These are phyloP conservation scores for Colletotrichum spinosum DNA, from an alignment of 2,329 filamentous ascomycete genomes.

Conservation along the genomic window DNA sequence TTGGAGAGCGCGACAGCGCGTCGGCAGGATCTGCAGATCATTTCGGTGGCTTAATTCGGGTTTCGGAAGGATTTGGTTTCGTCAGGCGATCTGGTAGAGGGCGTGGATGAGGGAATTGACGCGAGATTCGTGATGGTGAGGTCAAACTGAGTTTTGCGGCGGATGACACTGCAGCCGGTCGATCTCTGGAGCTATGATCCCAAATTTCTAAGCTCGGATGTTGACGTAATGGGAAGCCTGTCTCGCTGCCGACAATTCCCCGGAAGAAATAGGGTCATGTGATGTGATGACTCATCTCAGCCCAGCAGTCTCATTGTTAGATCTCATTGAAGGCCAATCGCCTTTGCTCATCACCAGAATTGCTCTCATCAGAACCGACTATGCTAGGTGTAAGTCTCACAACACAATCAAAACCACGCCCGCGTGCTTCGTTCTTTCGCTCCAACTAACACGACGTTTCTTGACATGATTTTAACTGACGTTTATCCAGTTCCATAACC, in stretches of 20 bases:
- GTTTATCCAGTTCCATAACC: too few relatives aligned
- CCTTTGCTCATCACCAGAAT: too few relatives aligned
- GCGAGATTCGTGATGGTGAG: neutral
- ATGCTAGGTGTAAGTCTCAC: neutral
- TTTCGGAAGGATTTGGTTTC: too few relatives aligned
- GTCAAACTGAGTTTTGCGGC: neutral
- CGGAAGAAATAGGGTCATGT: neutral
- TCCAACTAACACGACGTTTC: too few relatives aligned
- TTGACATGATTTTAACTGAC: too few relatives aligned
- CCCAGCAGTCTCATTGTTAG: constrained; percentile 4
- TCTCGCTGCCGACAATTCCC: constrained; percentile 2
- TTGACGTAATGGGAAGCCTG: constrained; percentile 20
- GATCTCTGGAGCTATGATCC: constrained; percentile 11
- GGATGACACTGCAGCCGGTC: neutral
- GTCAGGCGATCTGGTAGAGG: too few relatives aligned
- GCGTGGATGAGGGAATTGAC: neutral
- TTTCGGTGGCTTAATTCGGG: neutral
- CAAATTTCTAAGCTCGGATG: constrained; percentile 31
- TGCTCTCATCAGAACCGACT: too few relatives aligned
- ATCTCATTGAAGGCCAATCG: too few relatives aligned
- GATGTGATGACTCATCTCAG: accelerated
- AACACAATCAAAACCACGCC: neutral
- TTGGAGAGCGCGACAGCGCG: constrained; percentile 35
- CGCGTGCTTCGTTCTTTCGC: too few relatives aligned
- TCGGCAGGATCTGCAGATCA: constrained; percentile 38